Base-by-base conservation (phyloP, 2,329 filamentous ascomycete genomes). In the Ampelomyces quisqualis region DNA sequence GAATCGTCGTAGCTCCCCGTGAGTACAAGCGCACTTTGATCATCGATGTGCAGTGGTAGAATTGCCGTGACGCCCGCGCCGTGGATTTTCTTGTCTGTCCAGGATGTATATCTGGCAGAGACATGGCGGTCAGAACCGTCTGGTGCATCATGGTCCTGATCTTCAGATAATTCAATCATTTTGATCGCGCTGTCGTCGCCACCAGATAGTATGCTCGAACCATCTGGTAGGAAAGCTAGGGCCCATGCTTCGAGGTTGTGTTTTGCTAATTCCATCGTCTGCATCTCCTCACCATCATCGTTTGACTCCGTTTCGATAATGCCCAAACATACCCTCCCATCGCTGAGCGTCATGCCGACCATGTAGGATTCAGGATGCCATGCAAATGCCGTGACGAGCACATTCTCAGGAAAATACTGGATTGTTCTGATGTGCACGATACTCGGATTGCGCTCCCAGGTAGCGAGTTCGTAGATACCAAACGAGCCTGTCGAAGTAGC, bases 1-100 rank as follows among this genome's bases (percentile, higher is more conserved):
- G 77, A 75, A 56, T 97, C 90, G 57, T 97, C 93, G 60, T 97
- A 98, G 61, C 88, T 94, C 3, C 93, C 93, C 0, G 90, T 96
- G 2, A 95, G 59, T 2, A 95, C 67, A 4, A 93, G 20, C 7
- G 15, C 60, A 3, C 76, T 73, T 7, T 48, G 43, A 1, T 75
- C 73, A 17, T 42, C 47, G 44, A 3, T 72, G 71, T 77, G 71
- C 2, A 95, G 70, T 0, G 90, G 88, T 2, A 96, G 68, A 38
- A 97, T 93, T 2, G 88, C 82, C 0, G 90, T 95, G 1, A 97
- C 86, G 8, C 93, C 91, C 2, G 90, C 89, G n/a, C 75, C 74
- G 58, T 95, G 89, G 11, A 78, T 76, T 46, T 75, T 82, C 15
- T 72, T 70, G 53, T 82, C 78, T 36, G 69, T 68, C 71, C 71